Evolutionary conservation across 306 rosid species (phyloP), one percentile per base, ranked within the genome.

Genomic region (Cicer judaicum): DNA sequence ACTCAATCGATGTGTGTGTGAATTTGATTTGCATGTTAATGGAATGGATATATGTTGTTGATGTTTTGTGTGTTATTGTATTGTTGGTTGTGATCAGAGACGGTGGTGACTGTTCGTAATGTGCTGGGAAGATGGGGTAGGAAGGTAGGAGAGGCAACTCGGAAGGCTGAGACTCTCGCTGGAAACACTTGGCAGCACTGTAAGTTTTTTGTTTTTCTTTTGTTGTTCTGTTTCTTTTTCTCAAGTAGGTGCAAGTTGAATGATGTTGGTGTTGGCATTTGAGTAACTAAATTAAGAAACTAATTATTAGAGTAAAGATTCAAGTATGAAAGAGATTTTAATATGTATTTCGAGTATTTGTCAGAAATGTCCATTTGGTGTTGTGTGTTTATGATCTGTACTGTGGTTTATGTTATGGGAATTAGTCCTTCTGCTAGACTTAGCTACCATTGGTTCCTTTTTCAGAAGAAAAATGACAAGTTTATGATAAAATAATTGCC

Each of bases 131-230:
- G 84, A 74, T 94, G 99, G 99, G 74, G 96, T 8, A 85, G 44
- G 88, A 82, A 59, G 74, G 93, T 90, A 34, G 99, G 87, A 57
- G 98, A 90, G 73, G 85, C 93, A 5, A 81, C 93, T 19, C 86
- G 74, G 83, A 90, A 84, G 79, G 97, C 99, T 39, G 99, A 94
- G 84, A 87, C 57, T 86, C 85, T 94, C 62, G 99, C 98, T 24
- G 94, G 93, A 71, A 94, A 92, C 83, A 92, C 99, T 38, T 94
- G 99, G 99, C 93, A 89, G 80, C 96, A 93, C 80, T 77, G 97
- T 94, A 78, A 39, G 14, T 13, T 62, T 77, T 63, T 8, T 19
- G 5, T 68, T 21, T 4, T 0, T 6, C 13, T 13, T 16, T 16
- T 10, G 40, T 59, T 14, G 16, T 24, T 21, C 41, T 40, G 47